Evolutionary conservation across 2,329 filamentous ascomycete genomes (phyloP).

Genomic region (Claviceps digitariae): DNA sequence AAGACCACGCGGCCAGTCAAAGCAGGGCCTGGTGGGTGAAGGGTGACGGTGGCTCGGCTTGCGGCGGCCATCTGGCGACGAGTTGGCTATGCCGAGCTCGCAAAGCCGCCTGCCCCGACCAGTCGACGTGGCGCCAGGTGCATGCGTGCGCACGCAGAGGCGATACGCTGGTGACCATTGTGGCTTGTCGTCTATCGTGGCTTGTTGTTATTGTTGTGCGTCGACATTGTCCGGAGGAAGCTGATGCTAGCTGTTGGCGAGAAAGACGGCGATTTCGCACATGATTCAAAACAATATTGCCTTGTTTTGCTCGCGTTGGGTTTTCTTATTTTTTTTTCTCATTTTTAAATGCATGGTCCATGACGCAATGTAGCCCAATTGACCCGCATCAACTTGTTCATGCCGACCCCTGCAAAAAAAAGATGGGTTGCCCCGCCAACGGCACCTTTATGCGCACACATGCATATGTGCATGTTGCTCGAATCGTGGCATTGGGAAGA

Average conservation of each 20-base stretch:
- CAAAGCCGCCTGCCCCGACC: background rate
- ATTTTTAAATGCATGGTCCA: background rate
- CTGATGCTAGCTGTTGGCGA: too few species aligned
- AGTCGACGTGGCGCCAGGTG: too few species aligned
- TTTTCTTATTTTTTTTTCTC: too few species aligned
- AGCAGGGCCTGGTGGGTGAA: background rate
- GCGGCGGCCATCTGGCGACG: slow-evolving; percentile 14
- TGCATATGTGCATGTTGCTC: background rate
- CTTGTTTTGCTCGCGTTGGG: too few species aligned
- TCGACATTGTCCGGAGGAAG: too few species aligned
- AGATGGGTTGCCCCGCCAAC: slow-evolving; percentile 4
- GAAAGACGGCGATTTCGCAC: too few species aligned
- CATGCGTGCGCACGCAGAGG: too few species aligned
- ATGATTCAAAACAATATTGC: too few species aligned
- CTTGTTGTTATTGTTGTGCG: too few species aligned
- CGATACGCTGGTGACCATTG: too few species aligned
- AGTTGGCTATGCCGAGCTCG: background rate
- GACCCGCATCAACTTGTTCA: background rate
- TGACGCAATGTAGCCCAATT: background rate
- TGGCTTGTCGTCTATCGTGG: too few species aligned
- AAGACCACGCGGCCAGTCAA: too few species aligned
- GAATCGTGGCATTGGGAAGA: background rate
- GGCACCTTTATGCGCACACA: background rate
- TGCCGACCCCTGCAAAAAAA: background rate
- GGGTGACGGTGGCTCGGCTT: slow-evolving; percentile 20